Conservation (phyloP, 1,139 yeast species). For the Hyphopichia khmerensis region DNA sequence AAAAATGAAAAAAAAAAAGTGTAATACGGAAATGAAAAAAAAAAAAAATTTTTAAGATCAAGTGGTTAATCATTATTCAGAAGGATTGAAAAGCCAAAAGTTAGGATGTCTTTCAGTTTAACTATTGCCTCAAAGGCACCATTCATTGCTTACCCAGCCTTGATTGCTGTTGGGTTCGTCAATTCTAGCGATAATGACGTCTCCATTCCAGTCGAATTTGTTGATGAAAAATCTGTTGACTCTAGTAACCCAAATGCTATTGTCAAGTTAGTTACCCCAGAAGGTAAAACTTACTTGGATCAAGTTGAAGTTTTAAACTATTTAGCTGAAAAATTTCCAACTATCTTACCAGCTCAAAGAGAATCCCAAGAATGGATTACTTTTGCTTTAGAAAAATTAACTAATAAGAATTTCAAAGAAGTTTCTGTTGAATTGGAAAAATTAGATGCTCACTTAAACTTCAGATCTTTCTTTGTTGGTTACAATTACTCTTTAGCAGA, state of each 20-base stretch:
- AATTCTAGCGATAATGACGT: conserved; percentile 47
- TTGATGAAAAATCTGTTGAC: conserved; percentile 58
- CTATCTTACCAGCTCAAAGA: conserved; percentile 27
- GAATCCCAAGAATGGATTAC: conserved; percentile 60
- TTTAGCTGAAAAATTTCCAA: conserved; percentile 49
- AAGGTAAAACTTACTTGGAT: conserved; percentile 43
- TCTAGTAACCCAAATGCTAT: conserved; percentile 39
- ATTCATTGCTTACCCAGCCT: conserved; percentile 72
- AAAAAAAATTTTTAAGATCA: too few species aligned
- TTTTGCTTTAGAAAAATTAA: conserved; percentile 65
- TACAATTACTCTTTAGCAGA: conserved; percentile 71
- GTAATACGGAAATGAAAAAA: too few species aligned
- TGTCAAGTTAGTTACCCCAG: conserved; percentile 44
- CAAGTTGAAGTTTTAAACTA: conserved; percentile 44
- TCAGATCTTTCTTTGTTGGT: conserved; percentile 78
- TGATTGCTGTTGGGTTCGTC: conserved; percentile 75
- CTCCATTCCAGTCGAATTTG: conserved; percentile 60
- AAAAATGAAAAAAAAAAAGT: too few species aligned
- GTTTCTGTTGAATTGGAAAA: conserved; percentile 74
- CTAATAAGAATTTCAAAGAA: conserved; percentile 85
- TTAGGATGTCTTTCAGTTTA: conserved; percentile 22
- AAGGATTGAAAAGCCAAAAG: too few species aligned
- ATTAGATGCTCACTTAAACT: conserved; percentile 79
- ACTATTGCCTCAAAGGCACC: conserved; percentile 86
- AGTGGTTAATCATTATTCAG: too few species aligned